Evolutionary conservation across 1,284 basidiomycete species (phyloP).

Genomic region (Vanrija humicola): DNA sequence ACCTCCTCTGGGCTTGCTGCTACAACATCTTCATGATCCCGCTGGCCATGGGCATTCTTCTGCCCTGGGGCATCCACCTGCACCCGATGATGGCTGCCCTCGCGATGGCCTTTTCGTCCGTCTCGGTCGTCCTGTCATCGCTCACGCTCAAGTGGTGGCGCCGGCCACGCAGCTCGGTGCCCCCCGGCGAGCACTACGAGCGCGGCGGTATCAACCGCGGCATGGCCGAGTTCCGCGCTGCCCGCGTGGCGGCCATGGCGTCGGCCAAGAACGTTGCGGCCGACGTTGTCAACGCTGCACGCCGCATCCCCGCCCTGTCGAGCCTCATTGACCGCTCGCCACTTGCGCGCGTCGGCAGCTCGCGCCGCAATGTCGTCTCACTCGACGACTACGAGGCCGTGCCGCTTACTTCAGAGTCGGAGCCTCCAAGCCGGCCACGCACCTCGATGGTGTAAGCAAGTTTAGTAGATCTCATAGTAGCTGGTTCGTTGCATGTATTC

Average conservation of each 20-base stretch:
- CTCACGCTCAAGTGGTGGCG: constrained; percentile 83
- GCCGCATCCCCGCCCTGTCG: constrained; percentile 14
- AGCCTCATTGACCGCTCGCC: constrained; percentile 20
- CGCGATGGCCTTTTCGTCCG: constrained; percentile 96
- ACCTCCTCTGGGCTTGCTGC: constrained; percentile 86
- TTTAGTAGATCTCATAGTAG: no score
- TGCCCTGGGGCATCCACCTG: constrained; percentile 86
- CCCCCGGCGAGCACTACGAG: constrained; percentile 57
- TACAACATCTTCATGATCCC: constrained; percentile 95
- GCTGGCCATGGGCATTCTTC: constrained; percentile 94
- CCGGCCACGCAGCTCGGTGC: constrained; percentile 64
- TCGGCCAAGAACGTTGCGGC: constrained; percentile 4
- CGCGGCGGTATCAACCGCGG: constrained; percentile 39
- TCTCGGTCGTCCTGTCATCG: constrained; percentile 89
- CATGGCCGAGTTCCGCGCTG: constrained; percentile 22
- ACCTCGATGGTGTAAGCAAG: no score
- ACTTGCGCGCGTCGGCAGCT: constrained; percentile 17
- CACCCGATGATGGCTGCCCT: constrained; percentile 98
- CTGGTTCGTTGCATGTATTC: no score
- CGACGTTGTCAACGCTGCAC: constrained; percentile 5
- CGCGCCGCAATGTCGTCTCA: constrained; percentile 5
- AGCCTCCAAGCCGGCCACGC: no score
- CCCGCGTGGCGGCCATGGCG: background rate
- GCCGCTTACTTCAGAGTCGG: constrained; percentile 12
- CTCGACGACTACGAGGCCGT: constrained; percentile 39